phyloP scores from a whole-genome alignment of 495 filamentous ascomycete genomes.

The Choiromyces venosus region DNA sequence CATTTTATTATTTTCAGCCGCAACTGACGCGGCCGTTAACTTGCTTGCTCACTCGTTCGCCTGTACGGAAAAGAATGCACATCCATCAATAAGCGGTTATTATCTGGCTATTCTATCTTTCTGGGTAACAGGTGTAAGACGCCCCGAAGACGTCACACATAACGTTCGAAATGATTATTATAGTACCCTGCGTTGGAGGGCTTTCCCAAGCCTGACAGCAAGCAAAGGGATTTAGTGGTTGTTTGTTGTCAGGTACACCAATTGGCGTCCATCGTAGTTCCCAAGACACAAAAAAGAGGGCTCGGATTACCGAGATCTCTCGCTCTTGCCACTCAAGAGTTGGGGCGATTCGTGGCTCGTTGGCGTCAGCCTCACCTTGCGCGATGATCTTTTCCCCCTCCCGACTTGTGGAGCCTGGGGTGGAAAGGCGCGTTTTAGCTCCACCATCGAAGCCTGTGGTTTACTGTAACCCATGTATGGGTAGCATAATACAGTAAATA shows the following conservation, averaged over 20 bases:
- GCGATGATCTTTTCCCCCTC: not conserved
- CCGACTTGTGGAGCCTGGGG: too few species aligned
- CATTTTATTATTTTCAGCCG: not conserved
- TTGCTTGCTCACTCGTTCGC: not conserved
- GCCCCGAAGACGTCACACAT: not conserved
- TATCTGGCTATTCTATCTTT: not conserved
- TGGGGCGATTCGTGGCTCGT: not conserved
- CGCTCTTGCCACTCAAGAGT: not conserved
- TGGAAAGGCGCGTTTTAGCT: not conserved
- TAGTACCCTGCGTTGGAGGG: not conserved
- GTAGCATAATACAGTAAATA: too few species aligned
- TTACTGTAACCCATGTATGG: not conserved
- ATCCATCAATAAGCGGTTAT: not conserved
- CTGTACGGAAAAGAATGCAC: not conserved
- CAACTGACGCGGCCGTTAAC: not conserved
- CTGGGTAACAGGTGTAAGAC: not conserved
- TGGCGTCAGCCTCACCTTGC: not conserved
- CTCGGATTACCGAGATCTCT: not conserved
- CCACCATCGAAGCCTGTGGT: not conserved
- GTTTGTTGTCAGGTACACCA: not conserved
- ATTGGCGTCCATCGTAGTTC: not conserved
- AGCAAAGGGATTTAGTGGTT: not conserved
- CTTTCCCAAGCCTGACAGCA: not conserved
- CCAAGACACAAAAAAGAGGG: not conserved
- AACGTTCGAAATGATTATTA: not conserved